These are phyloP conservation scores for Trichosporon coremiiforme DNA, from an alignment of 1,284 basidiomycete species.

Conservation along the genomic window DNA sequence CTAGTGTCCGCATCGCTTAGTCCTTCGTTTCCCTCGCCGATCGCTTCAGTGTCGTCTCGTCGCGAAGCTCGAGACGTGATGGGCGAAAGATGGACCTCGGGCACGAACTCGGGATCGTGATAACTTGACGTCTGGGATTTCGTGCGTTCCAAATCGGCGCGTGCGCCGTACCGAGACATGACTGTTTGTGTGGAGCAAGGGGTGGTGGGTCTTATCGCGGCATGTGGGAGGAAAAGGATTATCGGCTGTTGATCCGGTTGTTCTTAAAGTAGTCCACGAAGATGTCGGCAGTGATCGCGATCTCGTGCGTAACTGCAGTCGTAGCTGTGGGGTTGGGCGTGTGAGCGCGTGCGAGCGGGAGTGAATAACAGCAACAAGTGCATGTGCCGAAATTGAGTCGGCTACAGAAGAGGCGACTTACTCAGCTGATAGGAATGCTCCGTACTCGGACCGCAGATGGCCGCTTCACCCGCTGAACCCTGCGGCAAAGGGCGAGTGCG, in stretches of 20 bases:
- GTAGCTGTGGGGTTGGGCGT: too few species aligned
- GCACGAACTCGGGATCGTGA: constrained; percentile 4
- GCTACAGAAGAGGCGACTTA: neutral
- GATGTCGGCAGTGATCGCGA: too few species aligned
- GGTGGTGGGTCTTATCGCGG: neutral
- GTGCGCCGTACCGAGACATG: neutral
- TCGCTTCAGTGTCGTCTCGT: neutral
- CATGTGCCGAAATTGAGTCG: neutral
- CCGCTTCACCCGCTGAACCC: neutral
- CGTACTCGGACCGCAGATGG: constrained; percentile 4
- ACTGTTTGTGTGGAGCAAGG: neutral
- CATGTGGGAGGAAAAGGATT: neutral
- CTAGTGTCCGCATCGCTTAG: neutral
- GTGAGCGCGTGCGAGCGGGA: neutral
- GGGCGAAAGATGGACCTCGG: neutral
- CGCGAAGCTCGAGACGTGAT: neutral
- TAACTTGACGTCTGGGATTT: neutral
- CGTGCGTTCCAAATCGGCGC: neutral
- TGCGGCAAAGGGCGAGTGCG: too few species aligned
- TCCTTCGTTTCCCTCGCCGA: neutral
- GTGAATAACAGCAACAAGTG: neutral
- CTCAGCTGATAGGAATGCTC: neutral
- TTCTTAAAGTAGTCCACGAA: too few species aligned
- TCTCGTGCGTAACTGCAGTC: too few species aligned
- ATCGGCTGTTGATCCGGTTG: too few species aligned